Percentiles rank a stretch among this genome's conserved stretches.
phyloP scores from a whole-genome alignment of 768 basidiomycete species.

The Kwoniella sp. region DNA sequence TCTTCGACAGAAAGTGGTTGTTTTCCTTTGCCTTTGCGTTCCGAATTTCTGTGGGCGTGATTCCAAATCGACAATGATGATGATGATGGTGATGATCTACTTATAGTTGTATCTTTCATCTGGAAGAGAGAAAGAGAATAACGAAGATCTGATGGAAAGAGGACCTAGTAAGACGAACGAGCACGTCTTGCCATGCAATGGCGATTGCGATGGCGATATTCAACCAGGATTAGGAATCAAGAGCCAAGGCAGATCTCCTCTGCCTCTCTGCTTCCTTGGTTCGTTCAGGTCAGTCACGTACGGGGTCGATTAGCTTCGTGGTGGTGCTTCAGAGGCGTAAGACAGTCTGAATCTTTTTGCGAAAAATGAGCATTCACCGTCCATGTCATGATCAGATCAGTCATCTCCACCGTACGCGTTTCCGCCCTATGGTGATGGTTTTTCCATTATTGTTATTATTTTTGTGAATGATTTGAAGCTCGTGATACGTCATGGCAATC shows the following conservation, averaged over 20 bases:
- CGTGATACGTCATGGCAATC: slow-evolving; percentile 1
- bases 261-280: too few species aligned
- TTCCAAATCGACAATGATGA: neutral
- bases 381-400: neutral
- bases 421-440: too few species aligned
- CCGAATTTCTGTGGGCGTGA: slow-evolving; percentile 5
- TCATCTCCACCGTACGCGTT: neutral
- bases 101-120: slow-evolving; percentile 13
- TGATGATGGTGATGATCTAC: neutral
- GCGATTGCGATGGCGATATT: slow-evolving; percentile 4
- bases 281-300: neutral
- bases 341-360: neutral
- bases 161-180: neutral
- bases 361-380: slow-evolving; percentile 1
- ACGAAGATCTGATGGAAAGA: neutral
- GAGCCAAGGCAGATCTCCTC: neutral
- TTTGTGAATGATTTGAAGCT: neutral
- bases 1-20: neutral
- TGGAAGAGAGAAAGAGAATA: neutral
- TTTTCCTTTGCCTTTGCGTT: slow-evolving; percentile 15
- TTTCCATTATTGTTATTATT: neutral
- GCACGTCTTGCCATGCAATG: slow-evolving; percentile 18
- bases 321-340: too few species aligned
- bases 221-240: neutral
- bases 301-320: neutral